Base-by-base conservation (phyloP, 2,329 filamentous ascomycete species). In the Fonsecaea pedrosoi region DNA sequence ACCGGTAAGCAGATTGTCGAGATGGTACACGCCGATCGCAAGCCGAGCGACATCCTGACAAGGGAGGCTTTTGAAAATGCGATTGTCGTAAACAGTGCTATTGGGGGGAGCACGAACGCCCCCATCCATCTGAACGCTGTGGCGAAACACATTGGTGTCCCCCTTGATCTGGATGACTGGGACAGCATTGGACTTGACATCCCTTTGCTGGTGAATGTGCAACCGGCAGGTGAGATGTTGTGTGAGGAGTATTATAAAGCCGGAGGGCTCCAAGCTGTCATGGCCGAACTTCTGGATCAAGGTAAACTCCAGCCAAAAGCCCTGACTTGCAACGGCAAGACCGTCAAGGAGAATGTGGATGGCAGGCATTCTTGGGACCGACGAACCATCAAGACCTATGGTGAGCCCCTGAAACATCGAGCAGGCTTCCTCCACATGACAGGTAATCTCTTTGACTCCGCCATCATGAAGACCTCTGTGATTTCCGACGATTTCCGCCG, bases 101-200 rank as follows among this genome's bases (percentile, higher is more conserved):
- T 86, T 61, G 85, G 85, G 32, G 85, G 85, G 13, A 85, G 82
- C 68, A 86, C 84, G 3, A 87, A 87, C 68, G 84, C 84, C 0
- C 84, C 84, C 0, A 85, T 87, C 57, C 85, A 86, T 72, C 75
- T 86, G 56, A 83, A 82, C 45, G 85, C 84, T 9, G 80, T 86
- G 25, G 84, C 85, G 2, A 83, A 82, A 66, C 84, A 86, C 61
- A 80, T 85, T 10, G 84, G 83, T 1, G 81, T 87, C 1, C 74
- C 79, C 0, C 74, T 87, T 0, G 77, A 81, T 12, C 73, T 85
- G 37, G 81, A 86, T 67, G 84, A 86, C 72, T 86, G 84, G 83
- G 84, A 86, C 71, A 73, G 71, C 0, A 73, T 85, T 15, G 84
- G 84, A 2, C 83, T 81, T 69, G 72, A 78, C 6, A 77, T 86